Conservation (phyloP, 805 yeast species). For the Candida caryicola region DNA sequence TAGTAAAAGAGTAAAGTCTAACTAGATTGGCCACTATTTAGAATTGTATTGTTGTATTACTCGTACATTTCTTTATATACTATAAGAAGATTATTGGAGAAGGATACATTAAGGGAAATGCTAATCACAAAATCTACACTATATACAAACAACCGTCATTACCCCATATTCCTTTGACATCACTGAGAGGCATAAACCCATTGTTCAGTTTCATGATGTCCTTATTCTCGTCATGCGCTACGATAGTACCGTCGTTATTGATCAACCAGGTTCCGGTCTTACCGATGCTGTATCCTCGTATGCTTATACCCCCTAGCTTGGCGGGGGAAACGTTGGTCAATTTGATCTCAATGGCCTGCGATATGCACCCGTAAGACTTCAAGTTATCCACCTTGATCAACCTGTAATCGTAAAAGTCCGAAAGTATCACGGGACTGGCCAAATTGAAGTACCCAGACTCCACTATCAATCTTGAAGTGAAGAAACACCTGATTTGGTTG, state of each 20-base stretch:
- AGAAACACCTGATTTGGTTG: conserved; percentile 43
- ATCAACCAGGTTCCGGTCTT: conserved; percentile 28
- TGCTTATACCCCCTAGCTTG: conserved; percentile 47
- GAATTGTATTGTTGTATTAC: conserved; percentile 1
- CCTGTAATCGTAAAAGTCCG: conserved; percentile 64
- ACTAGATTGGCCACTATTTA: neutral
- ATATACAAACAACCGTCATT: conserved; percentile 70
- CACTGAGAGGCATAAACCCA: conserved; percentile 44
- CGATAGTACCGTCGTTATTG: neutral
- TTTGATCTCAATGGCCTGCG: conserved; percentile 61
- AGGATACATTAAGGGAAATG: neutral
- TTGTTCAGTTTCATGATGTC: conserved; percentile 24
- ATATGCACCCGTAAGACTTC: conserved; percentile 52
- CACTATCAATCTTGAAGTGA: conserved; percentile 49
- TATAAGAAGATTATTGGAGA: neutral
- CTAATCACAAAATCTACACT: no score
- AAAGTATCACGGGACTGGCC: conserved; percentile 57
- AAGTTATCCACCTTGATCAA: conserved; percentile 33
- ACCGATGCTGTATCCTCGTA: conserved; percentile 69
- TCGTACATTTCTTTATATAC: neutral
- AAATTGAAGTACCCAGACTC: conserved; percentile 47
- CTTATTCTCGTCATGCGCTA: conserved; percentile 20
- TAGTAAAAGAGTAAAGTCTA: conserved; percentile 3
- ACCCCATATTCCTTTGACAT: conserved; percentile 60
- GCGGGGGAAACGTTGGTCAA: conserved; percentile 32